Evolutionary conservation across 345 rosid species (phyloP), one percentile per base, ranked within the genome.

Genomic region (Geranium brycei): DNA sequence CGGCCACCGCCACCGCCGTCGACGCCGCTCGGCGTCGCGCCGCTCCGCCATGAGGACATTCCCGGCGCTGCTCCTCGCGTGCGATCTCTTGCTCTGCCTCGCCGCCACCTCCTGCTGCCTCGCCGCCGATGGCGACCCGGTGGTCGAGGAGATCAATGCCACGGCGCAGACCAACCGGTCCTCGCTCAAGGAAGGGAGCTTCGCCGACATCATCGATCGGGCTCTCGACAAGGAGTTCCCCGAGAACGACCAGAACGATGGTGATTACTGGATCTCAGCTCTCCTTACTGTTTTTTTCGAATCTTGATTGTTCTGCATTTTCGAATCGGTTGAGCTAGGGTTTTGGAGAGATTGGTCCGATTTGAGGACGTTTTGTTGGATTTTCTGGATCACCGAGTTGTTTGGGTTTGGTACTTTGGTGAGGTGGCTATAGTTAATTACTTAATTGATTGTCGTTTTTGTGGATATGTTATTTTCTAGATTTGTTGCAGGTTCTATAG

Each of bases 201-300:
- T 91, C 74, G 96, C 91, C 8, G 88, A 85, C 71, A 87, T 91
- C 70, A 87, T 91, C 67, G 96, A 82, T 77, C 89, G 91, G 6
- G 96, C 96, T 41, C 90, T 91, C 31, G 86, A 78, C 82, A 85
- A 85, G 76, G 98, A 91, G 85, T 91, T 88, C 80, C 74, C 85
- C 4, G 96, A 88, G 72, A 87, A 79, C 68, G 98, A 91, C 63
- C 91, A 88, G 68, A 77, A 65, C 17, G 92, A 87, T 75, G 95
- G 91, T 86, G 51, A 57, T 32, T 69, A 57, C 73, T 78, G 68
- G 85, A 85, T 85, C 87, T 80, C 71, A 66, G 57, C 64, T 79
- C 17, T 64, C 57, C 56, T 57, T 5, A 19, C 61, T 6, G 63
- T 51, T 17, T 65, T 59, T 66, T 23, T 23, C 28, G 28, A n/a